These are phyloP conservation scores for Camellia oleifera DNA, from an alignment of 179 eudicot species.

Conservation along the genomic window DNA sequence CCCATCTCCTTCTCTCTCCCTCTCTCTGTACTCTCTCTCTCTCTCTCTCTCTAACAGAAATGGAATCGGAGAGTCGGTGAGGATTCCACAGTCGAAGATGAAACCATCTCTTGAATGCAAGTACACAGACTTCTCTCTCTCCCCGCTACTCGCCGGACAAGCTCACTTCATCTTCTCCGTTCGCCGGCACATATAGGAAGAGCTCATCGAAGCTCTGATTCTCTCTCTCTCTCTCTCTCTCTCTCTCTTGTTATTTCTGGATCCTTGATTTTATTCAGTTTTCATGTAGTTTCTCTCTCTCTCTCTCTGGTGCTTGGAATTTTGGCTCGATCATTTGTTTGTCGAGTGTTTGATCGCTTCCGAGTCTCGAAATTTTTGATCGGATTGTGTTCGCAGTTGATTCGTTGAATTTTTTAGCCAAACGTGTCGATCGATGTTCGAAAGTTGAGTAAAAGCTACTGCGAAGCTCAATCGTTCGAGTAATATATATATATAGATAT, in stretches of 20 bases:
- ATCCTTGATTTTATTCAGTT: background rate
- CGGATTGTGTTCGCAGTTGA: background rate
- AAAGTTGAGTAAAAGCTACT: constrained; percentile 1
- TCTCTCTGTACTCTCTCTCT: constrained; percentile 4
- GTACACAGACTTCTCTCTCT: background rate
- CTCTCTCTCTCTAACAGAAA: constrained; percentile 9
- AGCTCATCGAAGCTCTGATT: background rate
- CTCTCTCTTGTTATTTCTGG: background rate
- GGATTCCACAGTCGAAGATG: background rate
- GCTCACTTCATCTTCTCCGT: background rate
- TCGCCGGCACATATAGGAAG: background rate
- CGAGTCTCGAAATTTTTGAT: background rate
- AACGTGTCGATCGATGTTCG: background rate
- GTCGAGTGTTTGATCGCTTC: background rate
- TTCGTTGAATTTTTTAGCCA: background rate
- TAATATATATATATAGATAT: background rate
- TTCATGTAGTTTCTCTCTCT: background rate
- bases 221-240: background rate
- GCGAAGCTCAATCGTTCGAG: background rate
- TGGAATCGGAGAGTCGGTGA: background rate
- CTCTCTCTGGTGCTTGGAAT: too few species aligned
- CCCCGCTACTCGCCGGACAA: background rate
- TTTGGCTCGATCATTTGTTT: background rate
- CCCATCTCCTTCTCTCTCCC: constrained; percentile 25
- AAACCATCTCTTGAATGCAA: constrained; percentile 6